These are phyloP conservation scores for Carallia brachiata DNA, from an alignment of 345 rosid genomes.

Conservation along the genomic window DNA sequence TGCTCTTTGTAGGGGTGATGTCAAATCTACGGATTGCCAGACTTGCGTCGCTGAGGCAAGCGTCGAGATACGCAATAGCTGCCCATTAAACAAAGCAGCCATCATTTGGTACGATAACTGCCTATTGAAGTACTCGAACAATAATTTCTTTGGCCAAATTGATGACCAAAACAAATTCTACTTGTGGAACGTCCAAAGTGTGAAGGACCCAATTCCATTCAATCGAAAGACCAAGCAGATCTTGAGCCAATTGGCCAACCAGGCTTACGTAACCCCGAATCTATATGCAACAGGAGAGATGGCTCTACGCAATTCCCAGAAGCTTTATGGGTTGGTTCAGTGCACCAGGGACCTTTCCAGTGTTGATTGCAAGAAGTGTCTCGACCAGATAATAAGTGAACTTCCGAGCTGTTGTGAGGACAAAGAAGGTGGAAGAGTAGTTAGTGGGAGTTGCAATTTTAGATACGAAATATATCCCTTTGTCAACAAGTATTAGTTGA, in stretches of 20 bases:
- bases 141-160: background rate
- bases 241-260: background rate
- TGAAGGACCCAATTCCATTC: background rate
- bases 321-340: background rate
- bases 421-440: background rate
- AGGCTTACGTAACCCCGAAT: background rate
- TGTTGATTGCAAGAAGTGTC: background rate
- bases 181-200: background rate
- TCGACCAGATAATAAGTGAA: background rate
- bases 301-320: background rate
- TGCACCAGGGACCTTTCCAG: conserved; percentile 3
- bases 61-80: background rate
- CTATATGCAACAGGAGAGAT: background rate
- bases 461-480: background rate
- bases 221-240: background rate
- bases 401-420: background rate
- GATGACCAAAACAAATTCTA: background rate
- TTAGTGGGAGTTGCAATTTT: background rate
- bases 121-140: background rate
- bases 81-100: background rate
- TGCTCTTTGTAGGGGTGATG: background rate
- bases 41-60: background rate
- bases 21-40: background rate
- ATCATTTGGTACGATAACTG: background rate
- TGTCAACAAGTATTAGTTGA: background rate